Evolutionary conservation across 2,329 filamentous ascomycete species (phyloP).

Genomic region (Diplodia corticola): DNA sequence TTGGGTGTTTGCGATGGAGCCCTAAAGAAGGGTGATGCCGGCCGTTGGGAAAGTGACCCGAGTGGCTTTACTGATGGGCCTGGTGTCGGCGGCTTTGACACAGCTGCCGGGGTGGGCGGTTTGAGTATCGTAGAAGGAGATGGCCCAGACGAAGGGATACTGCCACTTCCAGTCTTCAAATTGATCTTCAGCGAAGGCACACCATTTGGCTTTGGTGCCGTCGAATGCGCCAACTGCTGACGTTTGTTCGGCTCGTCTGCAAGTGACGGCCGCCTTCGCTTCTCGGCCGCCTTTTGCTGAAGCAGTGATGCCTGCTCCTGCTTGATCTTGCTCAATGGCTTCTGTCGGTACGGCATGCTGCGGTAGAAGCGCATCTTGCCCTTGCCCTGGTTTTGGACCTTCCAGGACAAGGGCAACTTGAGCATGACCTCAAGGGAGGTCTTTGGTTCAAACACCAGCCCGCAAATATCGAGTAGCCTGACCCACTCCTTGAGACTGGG

Average conservation of each 20-base stretch:
- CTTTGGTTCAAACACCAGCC: conserved; percentile 56
- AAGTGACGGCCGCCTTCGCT: conserved; percentile 15
- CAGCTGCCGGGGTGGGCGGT: background rate
- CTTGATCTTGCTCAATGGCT: conserved; percentile 15
- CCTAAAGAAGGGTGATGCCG: conserved; percentile 3
- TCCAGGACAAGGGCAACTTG: conserved; percentile 60
- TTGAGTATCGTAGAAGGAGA: background rate
- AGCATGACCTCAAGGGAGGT: conserved; percentile 53
- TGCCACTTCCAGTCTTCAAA: background rate
- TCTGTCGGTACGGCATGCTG: conserved; percentile 26
- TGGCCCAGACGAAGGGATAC: background rate
- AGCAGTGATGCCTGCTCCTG: conserved; percentile 13
- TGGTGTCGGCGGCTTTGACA: conserved; percentile 8
- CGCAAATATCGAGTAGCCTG: conserved; percentile 59
- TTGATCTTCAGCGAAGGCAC: conserved; percentile 13
- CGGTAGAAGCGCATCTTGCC: conserved; percentile 38
- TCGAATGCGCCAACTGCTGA: conserved; percentile 3
- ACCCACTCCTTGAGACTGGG: conserved; percentile 56
- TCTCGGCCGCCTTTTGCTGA: conserved; percentile 12
- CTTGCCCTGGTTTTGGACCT: conserved; percentile 53
- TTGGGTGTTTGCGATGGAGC: background rate
- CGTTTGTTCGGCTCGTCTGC: conserved; percentile 20
- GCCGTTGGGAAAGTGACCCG: background rate
- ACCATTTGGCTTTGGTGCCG: conserved; percentile 1
- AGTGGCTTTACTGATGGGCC: background rate